Evolutionary conservation across 108 stramenopile species (phyloP), one percentile per base, ranked within the genome.

Genomic region (Seminavis robusta): DNA sequence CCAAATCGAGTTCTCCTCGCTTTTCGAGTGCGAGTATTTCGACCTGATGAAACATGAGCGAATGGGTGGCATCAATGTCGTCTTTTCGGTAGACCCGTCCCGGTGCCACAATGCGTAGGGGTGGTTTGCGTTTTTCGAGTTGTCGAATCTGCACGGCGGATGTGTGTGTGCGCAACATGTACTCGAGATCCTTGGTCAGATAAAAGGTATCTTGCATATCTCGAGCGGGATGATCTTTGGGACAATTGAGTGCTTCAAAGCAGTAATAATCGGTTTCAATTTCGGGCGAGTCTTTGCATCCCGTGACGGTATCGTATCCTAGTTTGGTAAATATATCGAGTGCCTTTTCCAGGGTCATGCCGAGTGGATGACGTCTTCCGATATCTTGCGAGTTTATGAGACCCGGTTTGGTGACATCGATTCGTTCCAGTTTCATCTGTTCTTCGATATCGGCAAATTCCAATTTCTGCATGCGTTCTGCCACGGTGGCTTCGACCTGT

Each of bases 31-130:
- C 67, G 16, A 83, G 52, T 52, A 67, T 94, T 75, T 98, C 97
- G 61, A 98, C 71, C 72, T 98, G 97, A 76, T 98, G 97, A 56
- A 98, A 98, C 19, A 92, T 93, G 11, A 94, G 92, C 67, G 88
- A 94, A 67, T 98, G 97, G 8, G 83, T 82, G 34, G 94, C 72
- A 72, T 98, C 97, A 61, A 98, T 92, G 50, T 96, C 95, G 69
- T 98, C 97, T 13, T 89, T 63, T 16, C 96, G 84, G 71, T 98
- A 98, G 2, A 97, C 96, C 44, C 95, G 89, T 19, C 96, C 97
- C 3, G 92, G 79, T 42, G 83, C 86, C 8, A 98, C 71, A 66
- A 98, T 95, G 13, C 92, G 73, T n/a, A 69, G 61, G 28, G 72
- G 72, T 28, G 68, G 68, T 26, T 69, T 65, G n/a, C 77, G 53